These are phyloP conservation scores for Pisolithus microcarpus DNA, from an alignment of 768 basidiomycete species.

Conservation along the genomic window DNA sequence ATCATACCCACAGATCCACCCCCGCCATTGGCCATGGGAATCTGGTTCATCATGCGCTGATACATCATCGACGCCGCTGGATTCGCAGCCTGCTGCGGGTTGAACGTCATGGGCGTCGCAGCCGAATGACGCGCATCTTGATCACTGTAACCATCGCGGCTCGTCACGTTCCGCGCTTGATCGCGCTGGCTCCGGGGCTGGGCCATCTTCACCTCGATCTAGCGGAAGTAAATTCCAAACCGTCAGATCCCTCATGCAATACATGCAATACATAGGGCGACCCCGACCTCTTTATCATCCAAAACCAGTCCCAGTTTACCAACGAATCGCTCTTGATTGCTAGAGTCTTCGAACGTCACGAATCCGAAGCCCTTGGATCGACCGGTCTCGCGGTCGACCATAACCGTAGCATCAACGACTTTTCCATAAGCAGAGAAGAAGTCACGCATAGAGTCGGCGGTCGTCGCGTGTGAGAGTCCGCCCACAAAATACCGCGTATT, in stretches of 20 bases:
- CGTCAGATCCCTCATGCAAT: not conserved
- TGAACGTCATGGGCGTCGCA: constrained; percentile 25
- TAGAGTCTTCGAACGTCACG: constrained; percentile 68
- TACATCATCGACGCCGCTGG: constrained; percentile 28
- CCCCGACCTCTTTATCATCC: constrained; percentile 65
- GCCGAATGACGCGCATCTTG: constrained; percentile 31
- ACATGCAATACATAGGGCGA: constrained; percentile 11
- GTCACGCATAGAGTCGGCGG: constrained; percentile 60
- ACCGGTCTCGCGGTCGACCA: constrained; percentile 73
- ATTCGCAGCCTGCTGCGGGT: constrained; percentile 31
- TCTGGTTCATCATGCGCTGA: constrained; percentile 31
- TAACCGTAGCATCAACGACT: constrained; percentile 78
- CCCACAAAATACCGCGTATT: constrained; percentile 82
- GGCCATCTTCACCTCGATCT: constrained; percentile 83
- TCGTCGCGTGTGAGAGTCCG: constrained; percentile 60
- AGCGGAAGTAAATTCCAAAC: not conserved
- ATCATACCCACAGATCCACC: constrained; percentile 46
- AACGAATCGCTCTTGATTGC: constrained; percentile 58
- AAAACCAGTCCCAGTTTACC: constrained; percentile 59
- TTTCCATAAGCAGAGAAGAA: constrained; percentile 72
- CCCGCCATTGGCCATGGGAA: constrained; percentile 35
- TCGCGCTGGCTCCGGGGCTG: constrained; percentile 64
- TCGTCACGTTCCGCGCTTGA: constrained; percentile 33
- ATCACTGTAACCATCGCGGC: constrained; percentile 28
- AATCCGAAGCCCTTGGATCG: constrained; percentile 82